Base-by-base conservation (phyloP, 805 yeast species). In the Barnettozyma salicaria region DNA sequence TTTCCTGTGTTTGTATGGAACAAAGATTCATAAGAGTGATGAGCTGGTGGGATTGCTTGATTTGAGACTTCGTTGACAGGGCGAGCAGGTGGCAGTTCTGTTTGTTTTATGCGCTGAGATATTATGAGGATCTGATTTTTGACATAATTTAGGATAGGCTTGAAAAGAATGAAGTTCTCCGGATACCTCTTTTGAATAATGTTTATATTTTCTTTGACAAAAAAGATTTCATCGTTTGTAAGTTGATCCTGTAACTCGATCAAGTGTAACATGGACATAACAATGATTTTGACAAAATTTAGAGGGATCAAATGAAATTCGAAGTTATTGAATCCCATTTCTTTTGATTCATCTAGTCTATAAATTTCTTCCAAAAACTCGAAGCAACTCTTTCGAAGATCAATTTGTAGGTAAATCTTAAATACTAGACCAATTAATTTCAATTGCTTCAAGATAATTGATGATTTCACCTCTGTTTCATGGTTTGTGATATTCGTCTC, bases 241-340 rank as follows among this genome's bases (percentile, higher is more conserved):
- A 43, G 30, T 18, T 44, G 37, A 21, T 29, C 31, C 11, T 46
- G 28, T 31, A 32, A 27, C 42, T 42, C 37, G 22, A 34, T 30
- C 6, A 47, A 25, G 16, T 44, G 41, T 26, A 52, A 32, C 42
- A 48, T 42, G 4, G 55, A 43, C 14, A 53, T 35, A 6, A 53
- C 40, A 16, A 43, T 37, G 18, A 49, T 39, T 30, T 52, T 53
- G 16, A 53, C 40, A 34, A 53, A 53, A 34, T 53, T 53, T 12
- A 53, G 22, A 11, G 58, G 58, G 9, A 52, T 47, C 28, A 52
- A 30, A 31, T 53, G 58, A 27, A 53, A 52, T 28, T 53, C 56
- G 45, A 53, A 53, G 32, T 46, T 53, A 32, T 53, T 53, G 27
- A 52, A 35, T 11, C 36, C 41, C 36, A 49, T 36, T 45, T 44